Evolutionary conservation across 2,329 filamentous ascomycete genomes (phyloP).

Genomic region (Xylaria arbuscula): DNA sequence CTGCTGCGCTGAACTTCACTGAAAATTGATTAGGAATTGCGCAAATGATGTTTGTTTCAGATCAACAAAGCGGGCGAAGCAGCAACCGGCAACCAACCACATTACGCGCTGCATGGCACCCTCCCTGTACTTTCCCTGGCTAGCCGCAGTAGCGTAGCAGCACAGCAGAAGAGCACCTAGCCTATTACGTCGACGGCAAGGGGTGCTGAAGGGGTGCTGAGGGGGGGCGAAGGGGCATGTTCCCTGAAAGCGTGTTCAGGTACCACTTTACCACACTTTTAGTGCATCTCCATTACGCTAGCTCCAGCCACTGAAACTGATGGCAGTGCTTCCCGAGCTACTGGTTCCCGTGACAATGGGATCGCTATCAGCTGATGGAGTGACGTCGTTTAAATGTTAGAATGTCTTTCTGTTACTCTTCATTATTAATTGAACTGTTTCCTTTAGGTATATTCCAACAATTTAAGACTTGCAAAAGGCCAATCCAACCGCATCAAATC

Average conservation of each 20-base stretch:
- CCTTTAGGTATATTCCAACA: background rate
- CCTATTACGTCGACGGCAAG: slow-evolving; percentile 6
- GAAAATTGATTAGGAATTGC: slow-evolving; percentile 27
- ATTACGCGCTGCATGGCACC: background rate
- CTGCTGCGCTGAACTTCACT: slow-evolving; percentile 14
- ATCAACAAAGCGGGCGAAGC: slow-evolving; percentile 41
- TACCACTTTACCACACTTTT: slow-evolving; percentile 1
- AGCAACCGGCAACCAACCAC: slow-evolving; percentile 33
- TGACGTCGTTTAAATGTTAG: slow-evolving; percentile 26
- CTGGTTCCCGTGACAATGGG: slow-evolving; percentile 7
- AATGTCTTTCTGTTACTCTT: background rate
- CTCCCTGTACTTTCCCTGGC: background rate
- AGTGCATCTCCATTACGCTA: background rate
- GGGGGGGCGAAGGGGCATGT: background rate
- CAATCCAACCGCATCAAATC: background rate
- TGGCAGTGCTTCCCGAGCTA: slow-evolving; percentile 18
- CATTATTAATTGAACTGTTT: background rate
- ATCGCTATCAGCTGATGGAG: slow-evolving; percentile 10
- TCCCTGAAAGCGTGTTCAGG: slow-evolving; percentile 1
- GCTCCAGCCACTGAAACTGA: slow-evolving; percentile 1
- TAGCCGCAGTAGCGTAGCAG: slow-evolving; percentile 18
- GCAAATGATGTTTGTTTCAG: slow-evolving; percentile 39
- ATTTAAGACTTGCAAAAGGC: background rate
- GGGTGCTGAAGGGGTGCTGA: background rate
- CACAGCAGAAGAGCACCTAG: background rate